Evolutionary conservation across 345 rosid species (phyloP).

Genomic region (Litchi chinensis): DNA sequence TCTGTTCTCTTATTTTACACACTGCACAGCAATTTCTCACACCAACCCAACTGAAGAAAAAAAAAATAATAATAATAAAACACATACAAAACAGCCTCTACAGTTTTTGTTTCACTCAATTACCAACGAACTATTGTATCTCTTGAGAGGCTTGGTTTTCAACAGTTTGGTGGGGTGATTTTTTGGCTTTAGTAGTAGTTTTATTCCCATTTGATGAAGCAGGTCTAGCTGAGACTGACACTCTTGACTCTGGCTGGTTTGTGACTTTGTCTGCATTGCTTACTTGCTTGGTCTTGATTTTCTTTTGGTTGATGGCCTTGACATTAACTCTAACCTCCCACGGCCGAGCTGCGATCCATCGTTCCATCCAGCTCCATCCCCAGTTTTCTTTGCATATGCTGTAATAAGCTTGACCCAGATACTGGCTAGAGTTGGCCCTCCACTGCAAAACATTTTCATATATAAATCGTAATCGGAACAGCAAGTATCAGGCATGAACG

Average conservation of each 20-base stretch:
- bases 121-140: neutral
- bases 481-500: neutral
- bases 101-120: conserved; percentile 4
- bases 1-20: conserved; percentile 12
- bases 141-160: conserved; percentile 17
- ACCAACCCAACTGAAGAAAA: conserved; percentile 19
- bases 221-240: conserved; percentile 27
- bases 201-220: conserved; percentile 34
- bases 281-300: conserved; percentile 30
- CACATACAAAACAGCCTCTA: neutral
- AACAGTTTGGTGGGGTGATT: conserved; percentile 3
- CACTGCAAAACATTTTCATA: conserved; percentile 50
- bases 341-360: conserved; percentile 81
- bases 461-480: neutral
- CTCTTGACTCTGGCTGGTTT: conserved; percentile 27
- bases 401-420: conserved; percentile 78
- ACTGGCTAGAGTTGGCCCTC: conserved; percentile 80
- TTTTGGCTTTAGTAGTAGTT: conserved; percentile 32
- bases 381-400: conserved; percentile 65
- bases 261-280: conserved; percentile 37
- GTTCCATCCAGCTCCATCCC: conserved; percentile 96
- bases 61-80: conserved; percentile 1
- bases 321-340: conserved; percentile 71
- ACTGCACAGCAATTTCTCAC: conserved; percentile 14
- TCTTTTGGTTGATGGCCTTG: conserved; percentile 34